phyloP scores from a whole-genome alignment of 306 rosid species.

The Pterocarpus santalinus region DNA sequence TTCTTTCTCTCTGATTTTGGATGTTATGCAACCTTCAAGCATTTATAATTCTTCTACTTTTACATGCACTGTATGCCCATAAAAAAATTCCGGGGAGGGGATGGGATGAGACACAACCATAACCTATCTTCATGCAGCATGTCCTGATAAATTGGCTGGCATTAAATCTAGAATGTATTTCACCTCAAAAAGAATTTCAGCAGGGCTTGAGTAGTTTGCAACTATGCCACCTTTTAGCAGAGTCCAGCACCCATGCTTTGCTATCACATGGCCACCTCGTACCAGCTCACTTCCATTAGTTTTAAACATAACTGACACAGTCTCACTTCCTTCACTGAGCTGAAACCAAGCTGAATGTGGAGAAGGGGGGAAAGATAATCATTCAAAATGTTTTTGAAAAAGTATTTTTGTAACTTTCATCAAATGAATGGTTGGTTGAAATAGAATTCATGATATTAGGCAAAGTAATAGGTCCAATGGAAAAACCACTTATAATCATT shows the following conservation, averaged over 20 bases:
- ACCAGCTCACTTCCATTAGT: conserved; percentile 44
- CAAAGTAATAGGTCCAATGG: background rate
- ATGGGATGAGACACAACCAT: too few relatives aligned
- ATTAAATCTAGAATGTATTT: conserved; percentile 32
- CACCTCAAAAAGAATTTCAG: conserved; percentile 73
- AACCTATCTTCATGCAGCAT: background rate
- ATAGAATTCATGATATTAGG: background rate
- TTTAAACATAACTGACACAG: conserved; percentile 61
- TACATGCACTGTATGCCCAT: too few relatives aligned
- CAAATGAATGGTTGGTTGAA: background rate
- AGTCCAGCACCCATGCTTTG: conserved; percentile 76
- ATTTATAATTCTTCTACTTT: too few relatives aligned
- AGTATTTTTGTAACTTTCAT: conserved; percentile 9
- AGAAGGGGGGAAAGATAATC: background rate
- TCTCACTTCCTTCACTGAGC: conserved; percentile 71
- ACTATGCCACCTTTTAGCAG: conserved; percentile 77
- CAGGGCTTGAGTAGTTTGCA: conserved; percentile 63
- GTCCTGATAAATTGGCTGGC: background rate
- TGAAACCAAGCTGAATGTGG: conserved; percentile 72
- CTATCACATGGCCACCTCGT: conserved; percentile 60
- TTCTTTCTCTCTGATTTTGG: too few relatives aligned
- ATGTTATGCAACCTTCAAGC: too few relatives aligned
- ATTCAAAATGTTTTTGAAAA: conserved; percentile 26
- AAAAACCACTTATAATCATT: too few relatives aligned
- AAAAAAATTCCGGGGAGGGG: too few relatives aligned